Percentiles rank a stretch among this genome's conserved stretches.
These are phyloP conservation scores for Vigna hirtella DNA, from an alignment of 306 rosid species.

Conservation along the genomic window DNA sequence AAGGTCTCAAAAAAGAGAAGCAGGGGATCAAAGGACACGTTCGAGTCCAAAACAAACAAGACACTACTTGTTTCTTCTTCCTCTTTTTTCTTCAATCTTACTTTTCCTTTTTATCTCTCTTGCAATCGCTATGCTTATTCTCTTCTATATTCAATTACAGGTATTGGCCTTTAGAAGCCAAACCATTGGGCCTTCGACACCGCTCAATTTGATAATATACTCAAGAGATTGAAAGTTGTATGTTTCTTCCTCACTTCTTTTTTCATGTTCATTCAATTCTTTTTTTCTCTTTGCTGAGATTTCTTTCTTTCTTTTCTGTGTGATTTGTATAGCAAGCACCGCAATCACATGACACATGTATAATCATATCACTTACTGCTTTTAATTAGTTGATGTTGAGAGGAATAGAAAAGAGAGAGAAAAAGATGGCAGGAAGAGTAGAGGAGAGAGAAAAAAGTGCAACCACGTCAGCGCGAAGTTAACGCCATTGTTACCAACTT, in stretches of 20 bases:
- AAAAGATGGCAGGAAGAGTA: too few species aligned
- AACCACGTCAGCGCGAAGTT: too few species aligned
- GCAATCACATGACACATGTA: constrained; percentile 61
- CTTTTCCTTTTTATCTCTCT: background rate
- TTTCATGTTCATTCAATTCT: background rate
- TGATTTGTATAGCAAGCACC: constrained; percentile 68
- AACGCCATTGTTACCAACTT: too few species aligned
- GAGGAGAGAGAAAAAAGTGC: too few species aligned
- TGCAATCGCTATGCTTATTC: background rate
- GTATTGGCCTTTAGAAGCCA: constrained; percentile 88
- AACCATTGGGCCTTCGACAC: constrained; percentile 96
- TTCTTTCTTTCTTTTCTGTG: constrained; percentile 7
- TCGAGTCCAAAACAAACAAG: constrained; percentile 84
- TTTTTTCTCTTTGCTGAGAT: background rate
- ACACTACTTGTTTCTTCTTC: constrained; percentile 65
- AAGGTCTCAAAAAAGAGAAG: constrained; percentile 92
- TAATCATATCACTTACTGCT: background rate
- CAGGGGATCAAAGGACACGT: constrained; percentile 94
- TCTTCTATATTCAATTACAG: constrained; percentile 40
- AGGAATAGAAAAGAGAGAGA: too few species aligned
- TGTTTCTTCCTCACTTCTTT: constrained; percentile 8
- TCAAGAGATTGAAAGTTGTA: constrained; percentile 96
- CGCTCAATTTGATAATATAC: constrained; percentile 84
- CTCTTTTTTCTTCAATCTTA: background rate
- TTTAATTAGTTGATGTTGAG: too few species aligned